Evolutionary conservation across 805 yeast genomes (phyloP), one percentile per base, ranked within the genome.

Genomic region (Wickerhamomyces hampshirensis): DNA sequence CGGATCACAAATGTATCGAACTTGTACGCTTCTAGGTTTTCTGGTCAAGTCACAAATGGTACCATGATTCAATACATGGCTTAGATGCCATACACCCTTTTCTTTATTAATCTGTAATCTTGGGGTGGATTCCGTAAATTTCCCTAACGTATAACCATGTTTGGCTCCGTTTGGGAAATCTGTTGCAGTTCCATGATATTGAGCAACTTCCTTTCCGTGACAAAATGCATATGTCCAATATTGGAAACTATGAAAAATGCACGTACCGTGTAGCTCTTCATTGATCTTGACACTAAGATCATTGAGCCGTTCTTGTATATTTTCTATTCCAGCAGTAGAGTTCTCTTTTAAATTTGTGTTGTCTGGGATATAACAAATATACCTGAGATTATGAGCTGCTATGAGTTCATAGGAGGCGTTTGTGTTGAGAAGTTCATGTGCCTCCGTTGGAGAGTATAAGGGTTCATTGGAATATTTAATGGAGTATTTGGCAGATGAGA

Each of bases 1-100:
- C 11, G 51, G 41, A 33, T 50, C 47, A 32, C 59, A 54, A 6
- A 41, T 31, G 29, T 43, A 54, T 28, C 47, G 51, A 2, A 54
- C 17, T 21, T 54, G 51, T 4, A 43, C 37, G 3, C 34, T 35
- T 38, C 59, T 40, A 10, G 49, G 46, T 21, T 37, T 35, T 4
- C 51, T 47, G 1, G 53, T 53, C 28, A 53, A 32, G 33, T 54
- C 58, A 42, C 59, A 54, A 6, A 47, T 33, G 2, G 50, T 35
- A 2, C 59, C 59, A 24, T 42, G 37, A 2, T 23, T 31, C 29
- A 50, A 26, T 1, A 26, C 26, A 9, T 33, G 37, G 2, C 34
- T 13, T 4, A 50, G 28, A 11, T 31, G 28, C 23, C 37, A 26
- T 5, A 34, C 27, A 12, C 45, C 47, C 5, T 39, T 28, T n/a